phyloP scores from a whole-genome alignment of 257 asterid species.

The Cordia subcordata region DNA sequence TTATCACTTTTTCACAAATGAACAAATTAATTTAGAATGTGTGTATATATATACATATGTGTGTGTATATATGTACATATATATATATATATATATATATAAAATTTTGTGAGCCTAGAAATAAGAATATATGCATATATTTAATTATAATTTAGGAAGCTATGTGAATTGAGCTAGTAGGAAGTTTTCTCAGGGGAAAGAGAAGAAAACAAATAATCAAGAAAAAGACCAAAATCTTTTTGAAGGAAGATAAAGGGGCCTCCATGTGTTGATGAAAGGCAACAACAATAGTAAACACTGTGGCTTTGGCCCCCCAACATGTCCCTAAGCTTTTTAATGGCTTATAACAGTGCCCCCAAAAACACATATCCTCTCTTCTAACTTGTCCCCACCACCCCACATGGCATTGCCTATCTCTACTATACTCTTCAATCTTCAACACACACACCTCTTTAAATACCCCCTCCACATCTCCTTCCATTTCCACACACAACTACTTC shows the following conservation, averaged over 20 bases:
- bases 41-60: too few species aligned
- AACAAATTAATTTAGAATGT: too few species aligned
- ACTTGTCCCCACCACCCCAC: slow-evolving; percentile 50
- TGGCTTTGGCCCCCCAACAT: slow-evolving; percentile 37
- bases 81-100: too few species aligned
- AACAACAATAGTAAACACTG: slow-evolving; percentile 36
- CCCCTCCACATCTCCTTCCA: slow-evolving; percentile 19
- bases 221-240: neutral
- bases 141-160: too few species aligned
- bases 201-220: neutral
- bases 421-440: neutral
- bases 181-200: too few species aligned
- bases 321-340: slow-evolving; percentile 23
- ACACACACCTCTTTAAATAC: too few species aligned
- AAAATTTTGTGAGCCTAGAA: too few species aligned
- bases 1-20: too few species aligned
- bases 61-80: too few species aligned
- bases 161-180: too few species aligned
- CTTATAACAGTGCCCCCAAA: slow-evolving; percentile 45
- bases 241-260: slow-evolving; percentile 34
- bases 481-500: slow-evolving; percentile 22
- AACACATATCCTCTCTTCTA: slow-evolving; percentile 45
- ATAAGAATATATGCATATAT: too few species aligned
- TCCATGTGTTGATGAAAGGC: slow-evolving; percentile 34
- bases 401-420: slow-evolving; percentile 30